phyloP scores from a whole-genome alignment of 1,284 basidiomycete genomes.

The Ceratobasidium sp. region DNA sequence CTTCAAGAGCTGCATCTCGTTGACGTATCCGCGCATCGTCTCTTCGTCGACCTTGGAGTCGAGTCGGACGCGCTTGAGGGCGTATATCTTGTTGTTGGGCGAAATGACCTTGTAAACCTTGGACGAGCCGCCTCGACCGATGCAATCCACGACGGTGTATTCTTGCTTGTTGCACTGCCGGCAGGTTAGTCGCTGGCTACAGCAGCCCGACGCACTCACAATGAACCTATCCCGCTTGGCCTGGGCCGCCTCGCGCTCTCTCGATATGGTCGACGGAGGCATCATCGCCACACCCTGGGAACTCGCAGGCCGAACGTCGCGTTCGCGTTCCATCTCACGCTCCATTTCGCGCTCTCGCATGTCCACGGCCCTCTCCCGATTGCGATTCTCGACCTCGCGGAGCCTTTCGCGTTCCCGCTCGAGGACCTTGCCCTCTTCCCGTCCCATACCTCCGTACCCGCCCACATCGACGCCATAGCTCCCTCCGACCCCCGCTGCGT shows the following conservation, averaged over 20 bases:
- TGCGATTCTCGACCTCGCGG: constrained; percentile 41
- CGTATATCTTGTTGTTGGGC: constrained; percentile 76
- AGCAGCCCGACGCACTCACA: constrained; percentile 31
- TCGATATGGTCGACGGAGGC: constrained; percentile 32
- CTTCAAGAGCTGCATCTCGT: constrained; percentile 88
- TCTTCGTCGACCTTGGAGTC: constrained; percentile 80
- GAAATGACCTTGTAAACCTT: constrained; percentile 89
- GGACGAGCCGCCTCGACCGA: constrained; percentile 93
- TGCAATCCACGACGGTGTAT: constrained; percentile 83
- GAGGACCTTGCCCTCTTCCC: constrained; percentile 46
- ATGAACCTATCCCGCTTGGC: constrained; percentile 44
- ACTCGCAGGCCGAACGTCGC: constrained; percentile 40
- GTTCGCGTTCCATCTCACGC: constrained; percentile 45
- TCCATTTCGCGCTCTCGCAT: constrained; percentile 47
- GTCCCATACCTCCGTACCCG: constrained; percentile 48
- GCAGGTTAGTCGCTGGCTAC: no score
- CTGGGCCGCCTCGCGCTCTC: constrained; percentile 43
- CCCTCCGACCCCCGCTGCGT: constrained; percentile 4
- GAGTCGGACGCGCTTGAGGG: constrained; percentile 86
- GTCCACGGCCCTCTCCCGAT: neutral
- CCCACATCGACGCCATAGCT: constrained; percentile 39
- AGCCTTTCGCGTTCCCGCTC: constrained; percentile 49
- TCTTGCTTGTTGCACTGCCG: constrained; percentile 68
- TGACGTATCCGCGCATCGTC: constrained; percentile 87
- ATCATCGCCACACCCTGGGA: constrained; percentile 40